phyloP scores from a whole-genome alignment of 192 early-diverging fungal species.

The Paraglomus brasilianum region DNA sequence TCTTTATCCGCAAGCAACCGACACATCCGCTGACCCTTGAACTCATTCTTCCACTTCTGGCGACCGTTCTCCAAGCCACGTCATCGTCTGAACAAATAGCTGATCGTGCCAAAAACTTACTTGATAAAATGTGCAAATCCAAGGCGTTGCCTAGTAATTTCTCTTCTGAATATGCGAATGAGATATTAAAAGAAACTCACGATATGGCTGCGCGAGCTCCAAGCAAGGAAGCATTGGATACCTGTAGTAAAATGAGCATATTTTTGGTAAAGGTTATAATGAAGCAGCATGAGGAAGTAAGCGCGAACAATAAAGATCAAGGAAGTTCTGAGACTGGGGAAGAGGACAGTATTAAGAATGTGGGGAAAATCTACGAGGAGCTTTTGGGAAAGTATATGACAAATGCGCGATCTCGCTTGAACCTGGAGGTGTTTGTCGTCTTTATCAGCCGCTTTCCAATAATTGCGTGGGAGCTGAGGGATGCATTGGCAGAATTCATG shows the following conservation, averaged over 20 bases:
- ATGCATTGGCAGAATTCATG: conserved; percentile 52
- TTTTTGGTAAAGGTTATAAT: conserved; percentile 59
- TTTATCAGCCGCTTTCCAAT: conserved; percentile 60
- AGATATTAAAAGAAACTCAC: conserved; percentile 65
- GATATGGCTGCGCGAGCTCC: conserved; percentile 70
- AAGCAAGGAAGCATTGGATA: conserved; percentile 47
- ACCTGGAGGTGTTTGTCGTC: conserved; percentile 66
- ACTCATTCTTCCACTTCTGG: conserved; percentile 68
- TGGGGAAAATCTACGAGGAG: conserved; percentile 52
- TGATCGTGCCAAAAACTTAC: conserved; percentile 63
- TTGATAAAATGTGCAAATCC: conserved; percentile 62
- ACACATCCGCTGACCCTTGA: conserved; percentile 69
- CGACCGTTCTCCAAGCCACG: conserved; percentile 56
- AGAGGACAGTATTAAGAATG: conserved; percentile 37
- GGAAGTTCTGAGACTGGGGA: conserved; percentile 33
- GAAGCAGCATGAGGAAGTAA: conserved; percentile 46
- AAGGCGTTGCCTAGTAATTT: conserved; percentile 60
- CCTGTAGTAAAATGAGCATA: conserved; percentile 57
- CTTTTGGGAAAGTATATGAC: conserved; percentile 74
- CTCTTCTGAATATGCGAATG: conserved; percentile 55
- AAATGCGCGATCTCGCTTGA: conserved; percentile 68
- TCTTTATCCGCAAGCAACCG: conserved; percentile 69
- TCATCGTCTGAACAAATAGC: conserved; percentile 63
- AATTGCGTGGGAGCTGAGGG: conserved; percentile 61
- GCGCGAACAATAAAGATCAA: conserved; percentile 33